Base-by-base conservation (phyloP, 352 stramenopile species). In the Thalassiosira mediterranea region DNA sequence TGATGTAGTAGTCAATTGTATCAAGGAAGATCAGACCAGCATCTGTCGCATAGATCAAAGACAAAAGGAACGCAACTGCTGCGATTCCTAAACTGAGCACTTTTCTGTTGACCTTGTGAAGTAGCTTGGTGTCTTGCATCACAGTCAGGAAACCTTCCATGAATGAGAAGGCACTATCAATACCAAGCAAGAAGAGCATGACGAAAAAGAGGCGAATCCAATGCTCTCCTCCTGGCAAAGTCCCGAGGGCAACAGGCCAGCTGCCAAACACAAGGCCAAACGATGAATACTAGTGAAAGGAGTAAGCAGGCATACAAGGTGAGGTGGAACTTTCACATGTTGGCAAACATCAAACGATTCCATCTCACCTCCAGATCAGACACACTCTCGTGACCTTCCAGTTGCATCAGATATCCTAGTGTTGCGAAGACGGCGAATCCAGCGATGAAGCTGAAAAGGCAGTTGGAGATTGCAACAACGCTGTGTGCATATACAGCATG, bases 351-450 rank as follows among this genome's bases (percentile, higher is more conserved):
- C n/a, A 10, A 44, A 10, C n/a, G n/a, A n/a, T n/a, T n/a, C n/a
- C n/a, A n/a, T n/a, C n/a, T n/a, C n/a, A n/a, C n/a, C n/a, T n/a
- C n/a, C n/a, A n/a, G n/a, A 17, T 60, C 46, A 15, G 60, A 56
- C 17, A 88, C 40, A 53, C 86, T 64, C n/a, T 76, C 85, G 2
- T 75, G 23, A 37, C 38, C 51, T 0, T 70, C 46, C 15, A 76
- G 28, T 17, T 66, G 44, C 15, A 58, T 54, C n/a, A 89, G 46
- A 53, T 89, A 65, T 17, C 81, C 86, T 3, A 89, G 63, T 25
- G 73, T 79, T 40, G 74, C 44, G 69, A 92, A 92, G 0, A 92
- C 86, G 23, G 82, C 86, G 71, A 92, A 90, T 10, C 86, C 86
- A 34, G 79, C 23, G 48, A 92, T 71, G 57, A 92, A 88, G 19